A percentile compares a stretch with the other conserved stretches of the same genome.
Conservation (phyloP, 257 asterid genomes). For the Ilex aquifolium region DNA sequence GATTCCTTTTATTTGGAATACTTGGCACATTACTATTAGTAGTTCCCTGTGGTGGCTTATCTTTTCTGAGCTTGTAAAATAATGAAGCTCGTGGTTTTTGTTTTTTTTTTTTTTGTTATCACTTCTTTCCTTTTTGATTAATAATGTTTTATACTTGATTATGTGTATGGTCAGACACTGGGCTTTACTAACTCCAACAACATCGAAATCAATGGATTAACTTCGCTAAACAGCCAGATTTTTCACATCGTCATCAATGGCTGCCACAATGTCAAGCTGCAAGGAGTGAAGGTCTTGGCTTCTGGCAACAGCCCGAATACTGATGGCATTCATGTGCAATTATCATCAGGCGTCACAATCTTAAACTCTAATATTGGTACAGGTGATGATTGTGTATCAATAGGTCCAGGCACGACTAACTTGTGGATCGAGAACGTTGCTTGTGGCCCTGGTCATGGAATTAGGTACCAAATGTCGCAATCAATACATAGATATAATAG, state of each 20-base stretch:
- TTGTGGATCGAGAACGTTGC: conserved; percentile 1
- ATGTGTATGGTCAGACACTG: conserved; percentile 25
- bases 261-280: conserved; percentile 32
- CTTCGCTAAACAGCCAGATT: conserved; percentile 46
- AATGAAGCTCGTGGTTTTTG: too few species aligned
- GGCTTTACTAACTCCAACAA: conserved; percentile 36
- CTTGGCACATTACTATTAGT: too few species aligned
- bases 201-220: conserved; percentile 33
- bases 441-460: background rate
- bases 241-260: conserved; percentile 44
- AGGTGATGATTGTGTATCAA: background rate
- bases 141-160: background rate
- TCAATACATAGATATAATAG: too few species aligned
- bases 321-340: background rate
- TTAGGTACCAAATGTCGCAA: background rate
- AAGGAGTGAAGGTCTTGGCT: conserved; percentile 2
- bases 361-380: background rate
- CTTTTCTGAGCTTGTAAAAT: too few species aligned
- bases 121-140: too few species aligned
- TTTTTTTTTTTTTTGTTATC: too few species aligned
- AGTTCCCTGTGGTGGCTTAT: too few species aligned
- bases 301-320: background rate
- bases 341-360: background rate
- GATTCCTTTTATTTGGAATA: too few species aligned
- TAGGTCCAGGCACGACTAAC: background rate